Conservation (phyloP, 805 yeast genomes). For the Komagataella pseudopastoris region DNA sequence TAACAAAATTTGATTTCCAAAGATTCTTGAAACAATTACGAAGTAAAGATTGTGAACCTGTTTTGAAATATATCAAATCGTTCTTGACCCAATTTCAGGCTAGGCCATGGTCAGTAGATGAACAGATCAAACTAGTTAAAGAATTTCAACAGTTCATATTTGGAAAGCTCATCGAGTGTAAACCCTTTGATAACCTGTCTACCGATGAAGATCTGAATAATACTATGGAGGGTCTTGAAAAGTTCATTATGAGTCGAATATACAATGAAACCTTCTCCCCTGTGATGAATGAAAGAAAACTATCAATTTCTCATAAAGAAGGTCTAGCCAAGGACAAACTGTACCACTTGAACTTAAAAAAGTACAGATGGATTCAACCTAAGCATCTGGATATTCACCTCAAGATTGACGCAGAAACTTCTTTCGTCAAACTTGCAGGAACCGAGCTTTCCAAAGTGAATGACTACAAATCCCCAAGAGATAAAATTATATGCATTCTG, state of each 20-base stretch:
- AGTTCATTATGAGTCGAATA: conserved; percentile 78
- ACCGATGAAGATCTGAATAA: conserved; percentile 49
- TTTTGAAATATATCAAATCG: conserved; percentile 74
- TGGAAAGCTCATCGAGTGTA: conserved; percentile 42
- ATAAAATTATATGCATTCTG: conserved; percentile 80
- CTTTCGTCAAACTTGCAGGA: conserved; percentile 54
- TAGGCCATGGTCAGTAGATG: conserved; percentile 57
- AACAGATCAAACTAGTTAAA: conserved; percentile 60
- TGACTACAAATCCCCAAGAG: conserved; percentile 84
- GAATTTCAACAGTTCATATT: conserved; percentile 71
- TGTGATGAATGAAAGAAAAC: conserved; percentile 21
- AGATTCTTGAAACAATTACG: conserved; percentile 59
- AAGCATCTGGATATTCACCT: conserved; percentile 66
- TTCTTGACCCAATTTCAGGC: conserved; percentile 67
- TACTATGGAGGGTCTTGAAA: conserved; percentile 85
- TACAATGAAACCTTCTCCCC: conserved; percentile 77
- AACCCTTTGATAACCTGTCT: conserved; percentile 61
- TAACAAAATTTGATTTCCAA: conserved; percentile 60
- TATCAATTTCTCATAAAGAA: conserved; percentile 41
- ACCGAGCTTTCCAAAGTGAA: conserved; percentile 68
- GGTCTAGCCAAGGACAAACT: conserved; percentile 60
- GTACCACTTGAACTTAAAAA: conserved; percentile 24
- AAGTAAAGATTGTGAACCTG: conserved; percentile 72
- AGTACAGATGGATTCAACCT: conserved; percentile 48
- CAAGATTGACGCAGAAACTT: conserved; percentile 28